Conservation (phyloP, 306 rosid species). For the Vigna unguiculata region DNA sequence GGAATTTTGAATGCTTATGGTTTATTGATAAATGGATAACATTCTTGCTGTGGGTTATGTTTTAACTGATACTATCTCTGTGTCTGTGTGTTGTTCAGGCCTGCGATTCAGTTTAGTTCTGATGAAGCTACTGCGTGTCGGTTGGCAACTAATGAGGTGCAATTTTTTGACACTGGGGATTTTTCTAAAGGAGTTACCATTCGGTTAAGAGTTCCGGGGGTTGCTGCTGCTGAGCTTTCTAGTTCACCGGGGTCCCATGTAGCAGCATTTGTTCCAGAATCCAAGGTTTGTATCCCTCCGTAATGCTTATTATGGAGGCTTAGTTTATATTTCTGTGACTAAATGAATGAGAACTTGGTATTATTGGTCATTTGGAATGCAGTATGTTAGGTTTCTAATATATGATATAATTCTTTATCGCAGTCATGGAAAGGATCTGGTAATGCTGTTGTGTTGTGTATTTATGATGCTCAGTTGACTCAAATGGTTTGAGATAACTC, state of each 20-base stretch:
- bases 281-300: slow-evolving; percentile 64
- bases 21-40: neutral
- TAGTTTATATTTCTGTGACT: slow-evolving; percentile 21
- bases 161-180: slow-evolving; percentile 74
- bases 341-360: neutral
- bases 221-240: slow-evolving; percentile 84
- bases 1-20: neutral
- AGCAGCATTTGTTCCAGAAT: slow-evolving; percentile 90
- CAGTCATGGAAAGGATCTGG: neutral
- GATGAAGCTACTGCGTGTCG: slow-evolving; percentile 86
- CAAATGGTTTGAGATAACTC: neutral
- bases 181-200: slow-evolving; percentile 71
- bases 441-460: slow-evolving; percentile 12
- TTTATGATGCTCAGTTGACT: slow-evolving; percentile 19
- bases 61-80: neutral
- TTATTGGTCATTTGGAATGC: no score
- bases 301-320: slow-evolving; percentile 19
- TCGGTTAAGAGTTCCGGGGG: slow-evolving; percentile 78
- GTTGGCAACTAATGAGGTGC: slow-evolving; percentile 83
- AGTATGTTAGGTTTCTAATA: no score
- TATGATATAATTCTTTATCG: neutral
- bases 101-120: slow-evolving; percentile 77
- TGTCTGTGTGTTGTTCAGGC: slow-evolving; percentile 61
- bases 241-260: slow-evolving; percentile 79
- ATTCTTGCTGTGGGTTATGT: neutral